A percentile compares a stretch with the other conserved stretches of the same genome.
These are phyloP conservation scores for Knufia petricola DNA, from an alignment of 2,329 filamentous ascomycete genomes.

Conservation along the genomic window DNA sequence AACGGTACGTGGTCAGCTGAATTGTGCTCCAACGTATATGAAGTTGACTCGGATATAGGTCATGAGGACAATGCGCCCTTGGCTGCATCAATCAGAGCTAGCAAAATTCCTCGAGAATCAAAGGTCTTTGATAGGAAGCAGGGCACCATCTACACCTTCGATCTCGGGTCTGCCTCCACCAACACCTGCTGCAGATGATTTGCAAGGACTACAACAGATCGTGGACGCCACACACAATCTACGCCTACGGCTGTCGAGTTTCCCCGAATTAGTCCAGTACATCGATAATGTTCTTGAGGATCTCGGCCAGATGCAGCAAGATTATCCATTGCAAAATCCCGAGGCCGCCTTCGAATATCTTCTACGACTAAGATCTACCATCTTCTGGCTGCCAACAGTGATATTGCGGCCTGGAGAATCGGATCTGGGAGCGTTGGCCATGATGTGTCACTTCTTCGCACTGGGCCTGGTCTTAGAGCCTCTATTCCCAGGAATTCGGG, in stretches of 20 bases:
- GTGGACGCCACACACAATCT: slow-evolving; percentile 50
- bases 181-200: slow-evolving; percentile 45
- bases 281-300: slow-evolving; percentile 63
- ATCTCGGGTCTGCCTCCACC: slow-evolving; percentile 20
- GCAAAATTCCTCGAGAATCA: slow-evolving; percentile 35
- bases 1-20: slow-evolving; percentile 54
- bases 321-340: slow-evolving; percentile 59
- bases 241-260: slow-evolving; percentile 57
- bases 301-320: slow-evolving; percentile 61
- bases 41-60: slow-evolving; percentile 45
- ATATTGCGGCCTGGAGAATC: slow-evolving; percentile 68
- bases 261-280: slow-evolving; percentile 59
- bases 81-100: slow-evolving; percentile 74
- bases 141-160: slow-evolving; percentile 28
- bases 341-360: slow-evolving; percentile 85
- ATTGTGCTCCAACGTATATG: not conserved
- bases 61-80: slow-evolving; percentile 80
- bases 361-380: slow-evolving; percentile 78
- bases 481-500: slow-evolving; percentile 82
- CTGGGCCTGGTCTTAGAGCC: slow-evolving; percentile 80
- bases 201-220: slow-evolving; percentile 57
- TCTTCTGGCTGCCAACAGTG: slow-evolving; percentile 88
- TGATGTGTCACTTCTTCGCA: slow-evolving; percentile 86
- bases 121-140: slow-evolving; percentile 29
- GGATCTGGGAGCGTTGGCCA: slow-evolving; percentile 67